These are phyloP conservation scores for Plasmodium malariae DNA, from an alignment of 169 alveolate genomes.

Conservation along the genomic window DNA sequence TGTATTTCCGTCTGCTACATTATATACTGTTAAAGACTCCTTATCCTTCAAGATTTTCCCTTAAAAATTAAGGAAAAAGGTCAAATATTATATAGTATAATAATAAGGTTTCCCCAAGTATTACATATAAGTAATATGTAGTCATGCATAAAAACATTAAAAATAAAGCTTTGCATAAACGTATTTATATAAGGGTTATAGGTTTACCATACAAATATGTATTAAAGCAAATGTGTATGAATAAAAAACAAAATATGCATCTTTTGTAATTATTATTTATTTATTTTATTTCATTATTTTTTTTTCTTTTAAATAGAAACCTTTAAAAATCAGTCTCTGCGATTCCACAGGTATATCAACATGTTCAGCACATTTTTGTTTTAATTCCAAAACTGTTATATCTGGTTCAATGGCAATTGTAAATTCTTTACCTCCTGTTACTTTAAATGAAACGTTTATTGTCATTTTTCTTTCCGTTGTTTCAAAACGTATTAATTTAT, in stretches of 20 bases:
- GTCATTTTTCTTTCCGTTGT: conserved; percentile 28
- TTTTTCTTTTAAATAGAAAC: conserved; percentile 57
- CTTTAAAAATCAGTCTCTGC: conserved; percentile 89
- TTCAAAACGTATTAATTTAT: too few relatives aligned
- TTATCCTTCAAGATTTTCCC: conserved; percentile 93
- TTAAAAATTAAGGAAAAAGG: conserved; percentile 29
- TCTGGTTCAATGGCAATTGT: conserved; percentile 80
- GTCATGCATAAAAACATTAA: too few relatives aligned
- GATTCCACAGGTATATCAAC: conserved; percentile 85
- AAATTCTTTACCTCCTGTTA: conserved; percentile 88
- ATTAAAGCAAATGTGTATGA: too few relatives aligned
- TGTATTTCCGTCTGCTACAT: conserved; percentile 91
- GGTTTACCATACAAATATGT: too few relatives aligned
- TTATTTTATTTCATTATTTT: too few relatives aligned
- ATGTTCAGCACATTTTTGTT: conserved; percentile 84
- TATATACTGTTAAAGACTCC: conserved; percentile 84
- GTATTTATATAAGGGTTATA: too few relatives aligned
- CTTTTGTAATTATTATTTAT: background rate
- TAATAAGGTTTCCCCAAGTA: too few relatives aligned
- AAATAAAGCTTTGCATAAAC: too few relatives aligned
- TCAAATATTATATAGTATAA: too few relatives aligned
- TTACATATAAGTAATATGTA: too few relatives aligned
- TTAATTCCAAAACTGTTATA: conserved; percentile 83
- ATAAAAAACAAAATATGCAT: background rate
- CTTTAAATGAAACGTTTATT: conserved; percentile 84